These are phyloP conservation scores for Aspergillus chevalieri DNA, from an alignment of 2,329 filamentous ascomycete species.

Conservation along the genomic window DNA sequence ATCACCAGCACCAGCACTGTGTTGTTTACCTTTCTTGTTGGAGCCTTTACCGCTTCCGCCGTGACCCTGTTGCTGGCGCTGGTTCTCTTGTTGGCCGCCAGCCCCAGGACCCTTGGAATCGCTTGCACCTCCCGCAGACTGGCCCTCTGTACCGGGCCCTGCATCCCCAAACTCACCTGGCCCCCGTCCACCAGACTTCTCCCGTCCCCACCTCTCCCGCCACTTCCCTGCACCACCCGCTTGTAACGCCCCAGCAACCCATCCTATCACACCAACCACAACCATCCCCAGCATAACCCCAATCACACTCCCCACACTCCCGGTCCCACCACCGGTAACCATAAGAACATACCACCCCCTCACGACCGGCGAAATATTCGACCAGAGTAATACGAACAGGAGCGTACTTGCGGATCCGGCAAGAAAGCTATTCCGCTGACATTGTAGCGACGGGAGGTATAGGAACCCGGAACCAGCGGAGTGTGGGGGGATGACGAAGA, in stretches of 20 bases:
- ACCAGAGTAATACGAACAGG: slow-evolving; percentile 64
- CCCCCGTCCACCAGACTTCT: slow-evolving; percentile 19
- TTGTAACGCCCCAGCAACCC: slow-evolving; percentile 66
- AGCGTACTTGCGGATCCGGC: slow-evolving; percentile 77
- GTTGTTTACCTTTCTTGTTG: slow-evolving; percentile 27
- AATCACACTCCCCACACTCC: slow-evolving; percentile 58
- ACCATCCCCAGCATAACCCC: slow-evolving; percentile 67
- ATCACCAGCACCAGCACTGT: slow-evolving; percentile 22
- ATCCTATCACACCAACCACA: slow-evolving; percentile 69
- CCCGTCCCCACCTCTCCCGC: slow-evolving; percentile 24
- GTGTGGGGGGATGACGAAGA: slow-evolving; percentile 92
- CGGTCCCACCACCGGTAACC: slow-evolving; percentile 63
- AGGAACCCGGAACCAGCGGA: slow-evolving; percentile 83
- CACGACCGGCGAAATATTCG: slow-evolving; percentile 66
- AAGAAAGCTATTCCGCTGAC: slow-evolving; percentile 83
- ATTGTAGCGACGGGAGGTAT: slow-evolving; percentile 83
- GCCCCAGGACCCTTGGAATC: slow-evolving; percentile 22
- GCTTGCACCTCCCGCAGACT: slow-evolving; percentile 15
- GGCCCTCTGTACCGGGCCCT: slow-evolving; percentile 13
- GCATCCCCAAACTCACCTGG: slow-evolving; percentile 14
- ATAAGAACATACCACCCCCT: slow-evolving; percentile 67
- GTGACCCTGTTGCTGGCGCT: slow-evolving; percentile 21
- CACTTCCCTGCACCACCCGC: slow-evolving; percentile 27
- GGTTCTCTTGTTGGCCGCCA: slow-evolving; percentile 12
- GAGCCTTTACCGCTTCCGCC: slow-evolving; percentile 25